phyloP scores from a whole-genome alignment of 805 yeast genomes.

The Cyberlindnera galapagoensis region DNA sequence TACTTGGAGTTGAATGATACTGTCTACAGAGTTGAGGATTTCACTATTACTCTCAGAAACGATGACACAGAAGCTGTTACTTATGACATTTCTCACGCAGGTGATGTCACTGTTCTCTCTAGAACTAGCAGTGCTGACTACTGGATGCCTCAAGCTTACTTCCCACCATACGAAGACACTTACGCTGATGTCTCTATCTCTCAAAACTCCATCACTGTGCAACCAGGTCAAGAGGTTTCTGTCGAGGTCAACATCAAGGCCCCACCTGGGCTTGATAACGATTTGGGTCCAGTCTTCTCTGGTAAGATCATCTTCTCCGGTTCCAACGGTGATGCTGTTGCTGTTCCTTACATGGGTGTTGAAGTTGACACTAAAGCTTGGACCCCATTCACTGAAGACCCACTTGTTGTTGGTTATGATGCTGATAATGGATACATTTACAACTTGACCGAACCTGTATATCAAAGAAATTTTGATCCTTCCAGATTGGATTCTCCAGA shows the following conservation, averaged over 20 bases:
- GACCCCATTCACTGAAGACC: constrained; percentile 4
- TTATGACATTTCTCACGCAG: constrained; percentile 5
- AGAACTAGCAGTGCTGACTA: no score
- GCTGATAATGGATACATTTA: constrained; percentile 1
- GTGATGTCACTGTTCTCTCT: constrained; percentile 7
- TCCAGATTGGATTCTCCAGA: constrained; percentile 3
- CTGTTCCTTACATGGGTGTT: constrained; percentile 17
- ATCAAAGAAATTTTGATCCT: constrained; percentile 1
- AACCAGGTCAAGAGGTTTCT: constrained; percentile 10
- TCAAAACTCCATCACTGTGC: constrained; percentile 3
- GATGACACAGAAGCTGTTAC: constrained; percentile 6
- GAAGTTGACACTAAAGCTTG: constrained; percentile 8
- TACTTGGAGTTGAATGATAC: constrained; percentile 12
- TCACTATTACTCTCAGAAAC: constrained; percentile 8
- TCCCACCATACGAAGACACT: constrained; percentile 4
- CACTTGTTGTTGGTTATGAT: constrained; percentile 7
- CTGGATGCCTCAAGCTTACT: constrained; percentile 5
- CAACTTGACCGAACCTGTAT: constrained; percentile 4
- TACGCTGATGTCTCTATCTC: constrained; percentile 7
- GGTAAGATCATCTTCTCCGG: constrained; percentile 12
- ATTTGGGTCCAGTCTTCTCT: constrained; percentile 6
- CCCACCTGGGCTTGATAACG: constrained; percentile 2
- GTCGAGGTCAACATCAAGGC: constrained; percentile 6
- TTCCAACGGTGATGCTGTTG: constrained; percentile 11
- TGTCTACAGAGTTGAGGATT: constrained; percentile 10